Conservation (phyloP, 805 yeast genomes). For the Vanderwaltozyma yarrowii region DNA sequence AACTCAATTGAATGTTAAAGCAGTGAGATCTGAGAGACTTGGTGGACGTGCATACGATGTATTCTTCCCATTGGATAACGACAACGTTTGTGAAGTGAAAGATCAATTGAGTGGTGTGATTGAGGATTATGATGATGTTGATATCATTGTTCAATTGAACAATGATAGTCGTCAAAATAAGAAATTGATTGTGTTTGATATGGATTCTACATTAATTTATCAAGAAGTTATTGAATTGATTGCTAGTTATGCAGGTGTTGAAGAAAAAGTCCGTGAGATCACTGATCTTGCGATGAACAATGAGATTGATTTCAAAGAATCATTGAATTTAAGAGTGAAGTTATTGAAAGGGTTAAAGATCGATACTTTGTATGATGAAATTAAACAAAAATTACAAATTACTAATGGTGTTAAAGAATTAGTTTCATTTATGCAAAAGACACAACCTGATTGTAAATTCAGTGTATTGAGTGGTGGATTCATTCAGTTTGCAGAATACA, state of each 20-base stretch:
- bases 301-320: constrained; percentile 80
- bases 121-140: constrained; percentile 17
- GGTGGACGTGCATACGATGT: constrained; percentile 1
- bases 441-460: constrained; percentile 45
- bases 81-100: too few relatives aligned
- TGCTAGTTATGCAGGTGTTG: constrained; percentile 89
- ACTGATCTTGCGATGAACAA: constrained; percentile 97
- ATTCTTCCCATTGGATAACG: too few relatives aligned
- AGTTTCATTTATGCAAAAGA: constrained; percentile 45
- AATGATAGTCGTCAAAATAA: constrained; percentile 18
- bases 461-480: constrained; percentile 96
- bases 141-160: constrained; percentile 16
- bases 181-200: constrained; percentile 78
- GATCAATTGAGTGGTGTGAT: constrained; percentile 45
- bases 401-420: constrained; percentile 84
- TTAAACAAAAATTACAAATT: constrained; percentile 55
- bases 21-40: not conserved
- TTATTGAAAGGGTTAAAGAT: constrained; percentile 78
- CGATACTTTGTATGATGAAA: constrained; percentile 62
- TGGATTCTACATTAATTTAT: constrained; percentile 94
- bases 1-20: not conserved
- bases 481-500: constrained; percentile 71
- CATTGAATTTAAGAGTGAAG: constrained; percentile 62
- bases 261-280: constrained; percentile 73
- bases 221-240: constrained; percentile 96